phyloP scores from a whole-genome alignment of 805 yeast species.

The Metschnikowia aberdeeniae region DNA sequence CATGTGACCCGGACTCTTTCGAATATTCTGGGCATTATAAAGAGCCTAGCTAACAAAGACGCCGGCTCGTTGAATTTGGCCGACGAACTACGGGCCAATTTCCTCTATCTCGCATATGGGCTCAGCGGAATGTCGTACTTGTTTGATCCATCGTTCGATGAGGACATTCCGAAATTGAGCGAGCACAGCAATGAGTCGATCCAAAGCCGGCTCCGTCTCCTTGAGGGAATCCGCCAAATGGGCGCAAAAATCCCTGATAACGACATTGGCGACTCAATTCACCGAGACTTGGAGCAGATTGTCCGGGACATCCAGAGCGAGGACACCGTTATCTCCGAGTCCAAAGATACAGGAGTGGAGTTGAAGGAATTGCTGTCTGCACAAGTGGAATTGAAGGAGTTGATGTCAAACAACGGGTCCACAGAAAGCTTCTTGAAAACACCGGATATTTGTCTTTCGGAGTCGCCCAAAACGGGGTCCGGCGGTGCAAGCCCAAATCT shows the following conservation, averaged over 20 bases:
- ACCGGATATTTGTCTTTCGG: conserved; percentile 1
- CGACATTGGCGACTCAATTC: conserved; percentile 27
- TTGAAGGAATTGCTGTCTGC: background rate
- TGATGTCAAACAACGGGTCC: background rate
- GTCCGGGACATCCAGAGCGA: conserved; percentile 26
- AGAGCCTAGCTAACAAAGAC: conserved; percentile 17
- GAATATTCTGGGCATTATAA: conserved; percentile 37
- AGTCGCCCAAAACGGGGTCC: conserved; percentile 25
- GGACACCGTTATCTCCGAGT: background rate
- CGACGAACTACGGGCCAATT: conserved; percentile 53
- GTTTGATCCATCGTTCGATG: conserved; percentile 67
- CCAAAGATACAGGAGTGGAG: background rate
- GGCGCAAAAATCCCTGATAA: conserved; percentile 19
- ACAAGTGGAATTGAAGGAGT: background rate
- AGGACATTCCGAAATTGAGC: conserved; percentile 38
- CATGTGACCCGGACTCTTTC: conserved; percentile 44
- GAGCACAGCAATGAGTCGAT: conserved; percentile 29
- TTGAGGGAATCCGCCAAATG: conserved; percentile 29
- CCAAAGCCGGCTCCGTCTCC: conserved; percentile 31
- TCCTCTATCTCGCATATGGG: conserved; percentile 55
- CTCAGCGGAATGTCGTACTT: conserved; percentile 68
- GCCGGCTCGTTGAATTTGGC: conserved; percentile 28
- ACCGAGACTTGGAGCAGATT: conserved; percentile 32
- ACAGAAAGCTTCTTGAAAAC: background rate
- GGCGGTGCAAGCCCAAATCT: conserved; percentile 46